Conservation (phyloP, 208 protist species). For the Kentomonas sorsogonicus region DNA sequence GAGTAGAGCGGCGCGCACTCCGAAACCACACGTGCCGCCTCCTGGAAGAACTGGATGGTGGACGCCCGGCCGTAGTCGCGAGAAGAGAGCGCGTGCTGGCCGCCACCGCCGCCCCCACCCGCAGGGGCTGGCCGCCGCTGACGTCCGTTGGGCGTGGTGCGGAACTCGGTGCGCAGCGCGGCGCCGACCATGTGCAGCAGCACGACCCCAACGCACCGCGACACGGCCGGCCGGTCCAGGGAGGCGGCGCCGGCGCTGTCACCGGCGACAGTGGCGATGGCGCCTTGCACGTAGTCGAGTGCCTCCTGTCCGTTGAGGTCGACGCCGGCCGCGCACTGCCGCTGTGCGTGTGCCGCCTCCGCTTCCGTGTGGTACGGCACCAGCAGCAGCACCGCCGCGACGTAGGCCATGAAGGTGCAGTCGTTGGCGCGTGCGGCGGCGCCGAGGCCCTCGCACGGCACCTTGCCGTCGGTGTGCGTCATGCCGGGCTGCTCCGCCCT, state of each 20-base stretch:
- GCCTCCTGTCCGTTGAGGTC: slow-evolving; percentile 56
- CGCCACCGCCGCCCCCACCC: slow-evolving; percentile 4
- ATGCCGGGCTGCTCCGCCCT: slow-evolving; percentile 25
- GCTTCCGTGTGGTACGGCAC: slow-evolving; percentile 50
- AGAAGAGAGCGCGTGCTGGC: no score
- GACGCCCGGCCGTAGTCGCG: no score
- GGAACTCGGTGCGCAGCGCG: slow-evolving; percentile 40
- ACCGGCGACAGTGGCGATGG: background rate
- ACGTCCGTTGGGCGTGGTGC: no score
- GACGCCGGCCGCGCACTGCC: slow-evolving; percentile 48
- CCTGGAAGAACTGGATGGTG: no score
- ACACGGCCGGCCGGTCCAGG: slow-evolving; percentile 26
- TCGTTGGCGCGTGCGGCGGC: slow-evolving; percentile 15
- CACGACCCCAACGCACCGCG: slow-evolving; percentile 42
- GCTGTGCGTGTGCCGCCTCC: slow-evolving; percentile 47
- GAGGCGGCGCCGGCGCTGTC: background rate
- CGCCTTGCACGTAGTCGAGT: slow-evolving; percentile 22
- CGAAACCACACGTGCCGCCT: no score
- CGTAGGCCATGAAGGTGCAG: slow-evolving; percentile 51
- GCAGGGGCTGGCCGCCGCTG: slow-evolving; percentile 22
- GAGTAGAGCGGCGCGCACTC: no score
- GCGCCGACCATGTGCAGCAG: slow-evolving; percentile 31
- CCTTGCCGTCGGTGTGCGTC: no score
- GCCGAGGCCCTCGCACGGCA: no score
- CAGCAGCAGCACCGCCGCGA: slow-evolving; percentile 43